Percentiles rank a stretch among this genome's conserved stretches.
phyloP scores from a whole-genome alignment of 768 basidiomycete genomes.

The Russula olivacea region DNA sequence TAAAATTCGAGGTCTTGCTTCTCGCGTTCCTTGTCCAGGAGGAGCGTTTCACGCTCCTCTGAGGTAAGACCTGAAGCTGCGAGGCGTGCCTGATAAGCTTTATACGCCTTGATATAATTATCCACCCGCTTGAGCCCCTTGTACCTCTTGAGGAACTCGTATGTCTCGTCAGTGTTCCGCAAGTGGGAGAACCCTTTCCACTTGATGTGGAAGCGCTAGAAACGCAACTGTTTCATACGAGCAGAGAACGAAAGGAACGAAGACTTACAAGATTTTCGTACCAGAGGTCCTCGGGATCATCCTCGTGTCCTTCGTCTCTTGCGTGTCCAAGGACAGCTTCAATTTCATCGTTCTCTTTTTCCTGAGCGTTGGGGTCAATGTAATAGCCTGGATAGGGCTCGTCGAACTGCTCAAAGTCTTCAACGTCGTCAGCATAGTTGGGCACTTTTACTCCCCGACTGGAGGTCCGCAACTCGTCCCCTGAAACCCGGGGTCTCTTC shows the following conservation, averaged over 20 bases:
- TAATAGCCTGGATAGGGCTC: conserved; percentile 56
- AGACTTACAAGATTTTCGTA: conserved; percentile 72
- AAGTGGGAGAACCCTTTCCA: conserved; percentile 98
- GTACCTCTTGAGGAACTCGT: conserved; percentile 92
- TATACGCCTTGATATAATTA: conserved; percentile 95
- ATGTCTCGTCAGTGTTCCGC: conserved; percentile 98
- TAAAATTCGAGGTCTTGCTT: conserved; percentile 88
- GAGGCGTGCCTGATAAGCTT: conserved; percentile 61
- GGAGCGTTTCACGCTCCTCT: conserved; percentile 85
- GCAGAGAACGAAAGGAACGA: conserved; percentile 13
- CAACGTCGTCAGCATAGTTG: conserved; percentile 68
- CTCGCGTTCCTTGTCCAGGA: conserved; percentile 85
- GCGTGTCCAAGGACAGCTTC: conserved; percentile 85
- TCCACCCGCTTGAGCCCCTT: conserved; percentile 96
- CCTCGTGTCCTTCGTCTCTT: conserved; percentile 75
- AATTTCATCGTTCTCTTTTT: conserved; percentile 76
- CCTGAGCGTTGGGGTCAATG: conserved; percentile 43
- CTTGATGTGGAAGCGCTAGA: conserved; percentile 95
- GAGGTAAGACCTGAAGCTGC: conserved; percentile 59
- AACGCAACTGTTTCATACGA: conserved; percentile 23
- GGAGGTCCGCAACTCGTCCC: conserved; percentile 72
- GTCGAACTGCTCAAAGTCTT: conserved; percentile 73
- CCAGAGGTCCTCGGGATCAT: conserved; percentile 77
- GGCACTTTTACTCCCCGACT: conserved; percentile 72
- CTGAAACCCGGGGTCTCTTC: conserved; percentile 52